Evolutionary conservation across 768 basidiomycete species (phyloP).

Genomic region (Kwoniella dendrophila): DNA sequence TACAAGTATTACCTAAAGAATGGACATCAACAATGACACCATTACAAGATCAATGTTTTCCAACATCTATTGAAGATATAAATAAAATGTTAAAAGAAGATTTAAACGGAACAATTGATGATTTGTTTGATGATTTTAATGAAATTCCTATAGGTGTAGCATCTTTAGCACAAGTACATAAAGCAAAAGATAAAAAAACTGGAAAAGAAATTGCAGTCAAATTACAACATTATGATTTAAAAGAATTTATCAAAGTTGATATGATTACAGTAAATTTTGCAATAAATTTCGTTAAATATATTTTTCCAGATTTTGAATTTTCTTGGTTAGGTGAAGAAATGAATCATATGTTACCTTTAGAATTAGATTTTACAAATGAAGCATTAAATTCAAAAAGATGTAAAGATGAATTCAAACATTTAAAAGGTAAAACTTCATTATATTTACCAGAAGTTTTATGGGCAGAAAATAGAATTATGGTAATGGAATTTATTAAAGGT

Average conservation of each 20-base stretch:
- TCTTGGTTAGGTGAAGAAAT: constrained; percentile 94
- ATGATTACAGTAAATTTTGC: constrained; percentile 58
- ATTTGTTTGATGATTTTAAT: constrained; percentile 83
- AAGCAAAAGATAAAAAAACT: constrained; percentile 70
- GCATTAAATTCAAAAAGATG: constrained; percentile 79
- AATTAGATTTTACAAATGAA: constrained; percentile 94
- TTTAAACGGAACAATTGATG: constrained; percentile 65
- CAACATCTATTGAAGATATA: constrained; percentile 77
- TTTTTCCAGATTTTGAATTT: constrained; percentile 96
- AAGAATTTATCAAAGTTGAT: constrained; percentile 89
- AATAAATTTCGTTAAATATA: constrained; percentile 80
- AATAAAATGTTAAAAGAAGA: constrained; percentile 76
- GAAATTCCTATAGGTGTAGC: constrained; percentile 89
- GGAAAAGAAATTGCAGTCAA: constrained; percentile 77
- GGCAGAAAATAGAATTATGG: constrained; percentile 78
- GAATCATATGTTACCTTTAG: constrained; percentile 70
- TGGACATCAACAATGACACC: constrained; percentile 62
- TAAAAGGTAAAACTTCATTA: constrained; percentile 68
- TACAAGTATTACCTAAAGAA: constrained; percentile 64
- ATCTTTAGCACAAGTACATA: constrained; percentile 91
- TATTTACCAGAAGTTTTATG: constrained; percentile 80
- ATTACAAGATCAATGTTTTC: constrained; percentile 88
- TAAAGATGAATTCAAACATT: constrained; percentile 67
- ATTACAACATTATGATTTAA: constrained; percentile 84
- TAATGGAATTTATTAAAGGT: constrained; percentile 87